Evolutionary conservation across 176 grass and related monocot genomes (phyloP), one percentile per base, ranked within the genome.

Genomic region (Lolium perenne): DNA sequence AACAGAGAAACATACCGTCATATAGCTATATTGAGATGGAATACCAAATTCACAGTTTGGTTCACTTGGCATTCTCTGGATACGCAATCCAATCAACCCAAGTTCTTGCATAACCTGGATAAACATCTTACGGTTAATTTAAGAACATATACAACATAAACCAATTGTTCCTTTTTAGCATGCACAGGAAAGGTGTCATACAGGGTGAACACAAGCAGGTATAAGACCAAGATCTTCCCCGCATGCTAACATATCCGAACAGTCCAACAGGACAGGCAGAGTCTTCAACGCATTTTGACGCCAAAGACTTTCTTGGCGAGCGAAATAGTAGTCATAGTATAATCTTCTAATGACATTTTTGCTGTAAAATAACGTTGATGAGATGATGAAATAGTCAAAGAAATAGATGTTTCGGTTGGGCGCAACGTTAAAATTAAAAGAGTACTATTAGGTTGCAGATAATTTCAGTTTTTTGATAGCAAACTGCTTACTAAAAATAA

Each of bases 201-300:
- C 97, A 90, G 97, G 97, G 95, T 99, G 94, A 88, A 99, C 94
- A 85, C 97, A 99, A 87, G 97, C 95, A 87, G 94, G 97, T 80
- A 99, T 97, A 82, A 99, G 90, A 18, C 97, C 94, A 73, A 99
- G 94, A 88, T 99, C 97, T 91, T 99, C 97, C 48, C 97, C 94
- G n/a, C 94, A 99, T 55, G 97, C 97, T 85, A 97, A 87, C 97
- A 99, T 99, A 91, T 99, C 86, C 18, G 97, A 97, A 76, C 92
- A 99, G 77, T 94, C 90, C 92, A 99, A 82, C 73, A 99, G 77
- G 81, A 88, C 97, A 91, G 97, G 97, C 23, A 99, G 81, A 90
- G 97, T 99, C 90, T 94, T 99, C 77, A 99, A 75, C 10, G 97
- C 97, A 90, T 99, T 99, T 79, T 99, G 79, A 72, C 89, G 87